Evolutionary conservation across 495 filamentous ascomycete species (phyloP), one percentile per base, ranked within the genome.

Genomic region (Sabuloglossum arenarium): DNA sequence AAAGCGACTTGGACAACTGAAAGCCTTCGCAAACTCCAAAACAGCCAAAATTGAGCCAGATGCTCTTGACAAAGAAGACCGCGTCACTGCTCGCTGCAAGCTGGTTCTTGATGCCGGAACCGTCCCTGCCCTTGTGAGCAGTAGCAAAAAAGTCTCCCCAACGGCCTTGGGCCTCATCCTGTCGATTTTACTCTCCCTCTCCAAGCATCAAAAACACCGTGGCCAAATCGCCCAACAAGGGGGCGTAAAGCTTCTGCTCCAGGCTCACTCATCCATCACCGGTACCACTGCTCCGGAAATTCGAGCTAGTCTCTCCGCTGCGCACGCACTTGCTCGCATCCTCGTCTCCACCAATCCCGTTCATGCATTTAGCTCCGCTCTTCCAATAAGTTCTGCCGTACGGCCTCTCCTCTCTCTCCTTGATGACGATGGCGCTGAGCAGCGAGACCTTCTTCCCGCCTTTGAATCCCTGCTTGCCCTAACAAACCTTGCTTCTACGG

Each of bases 391-490:
- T 24, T 80, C 82, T 47, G 83, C 87, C 56, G 82, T 95, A 56
- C 78, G 84, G 0, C 86, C 89, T 16, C 75, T 98, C 3, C 64
- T 84, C 16, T 76, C 76, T 21, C 81, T 96, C 28, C 73, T 97
- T 16, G 64, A 70, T 0, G 69, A 74, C 6, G 73, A 79, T 34
- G 76, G 79, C 0, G 58, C 63, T 43, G 63, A 70, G 60, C 58
- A 67, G 49, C 78, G 82, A 46, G 81, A 90, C 64, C 80, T 96
- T n/a, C 75, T 96, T 6, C 86, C 89, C 0, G 78, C 82, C 3
- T 98, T 96, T 63, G 91, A 98, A 64, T 76, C 84, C 1, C 74
- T 97, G 14, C 79, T 97, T 56, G 93, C 91, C 1, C 76, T 98
- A 29, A 95, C 91, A 0, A 98, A 98, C 61, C 75, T 97, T 8